Evolutionary conservation across 1,139 yeast species (phyloP).

Genomic region (Lodderomyces orthopsilosis): DNA sequence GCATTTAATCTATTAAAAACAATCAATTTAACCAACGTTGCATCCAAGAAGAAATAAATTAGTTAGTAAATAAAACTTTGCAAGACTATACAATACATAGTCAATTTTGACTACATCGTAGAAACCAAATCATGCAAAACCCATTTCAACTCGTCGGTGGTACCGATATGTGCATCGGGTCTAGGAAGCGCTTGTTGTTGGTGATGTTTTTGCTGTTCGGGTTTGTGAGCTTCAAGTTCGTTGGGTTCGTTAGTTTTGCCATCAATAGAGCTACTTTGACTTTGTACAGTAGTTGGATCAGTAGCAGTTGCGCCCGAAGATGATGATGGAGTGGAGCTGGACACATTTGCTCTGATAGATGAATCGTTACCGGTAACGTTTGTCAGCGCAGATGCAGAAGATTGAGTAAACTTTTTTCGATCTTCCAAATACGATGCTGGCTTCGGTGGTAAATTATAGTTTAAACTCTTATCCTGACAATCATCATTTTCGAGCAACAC

Average conservation of each 20-base stretch:
- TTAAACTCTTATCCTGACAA: slow-evolving; percentile 34
- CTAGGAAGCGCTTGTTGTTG: slow-evolving; percentile 10
- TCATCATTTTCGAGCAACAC: slow-evolving; percentile 62
- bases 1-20: slow-evolving; percentile 4
- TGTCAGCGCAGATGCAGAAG: slow-evolving; percentile 5
- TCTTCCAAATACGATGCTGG: slow-evolving; percentile 7
- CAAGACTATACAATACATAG: no score
- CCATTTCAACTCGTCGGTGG: slow-evolving; percentile 70
- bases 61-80: no score
- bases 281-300: neutral
- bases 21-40: slow-evolving; percentile 3
- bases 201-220: slow-evolving; percentile 1
- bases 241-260: neutral
- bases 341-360: neutral
- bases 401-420: neutral
- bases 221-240: neutral
- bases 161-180: slow-evolving; percentile 46
- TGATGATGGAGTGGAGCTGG: neutral
- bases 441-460: slow-evolving; percentile 42
- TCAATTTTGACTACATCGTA: slow-evolving; percentile 23
- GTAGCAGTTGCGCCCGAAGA: neutral
- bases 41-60: slow-evolving; percentile 1
- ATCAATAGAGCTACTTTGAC: neutral
- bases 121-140: slow-evolving; percentile 56
- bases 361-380: neutral